These are phyloP conservation scores for Emergomyces orientalis DNA, from an alignment of 2,329 filamentous ascomycete species.

Conservation along the genomic window DNA sequence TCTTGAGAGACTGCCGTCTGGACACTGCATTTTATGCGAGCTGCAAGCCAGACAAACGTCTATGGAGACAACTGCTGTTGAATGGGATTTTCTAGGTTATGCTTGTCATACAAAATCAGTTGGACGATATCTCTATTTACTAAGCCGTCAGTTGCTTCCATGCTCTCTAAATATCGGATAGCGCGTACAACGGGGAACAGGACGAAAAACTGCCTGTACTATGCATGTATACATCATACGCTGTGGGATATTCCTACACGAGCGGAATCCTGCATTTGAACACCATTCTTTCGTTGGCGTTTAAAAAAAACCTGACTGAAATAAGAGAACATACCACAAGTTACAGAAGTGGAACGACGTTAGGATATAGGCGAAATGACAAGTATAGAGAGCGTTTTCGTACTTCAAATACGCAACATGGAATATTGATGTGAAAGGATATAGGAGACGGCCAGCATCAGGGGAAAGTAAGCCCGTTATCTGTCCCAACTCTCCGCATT, in stretches of 20 bases:
- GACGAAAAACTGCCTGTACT: neutral
- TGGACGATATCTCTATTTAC: neutral
- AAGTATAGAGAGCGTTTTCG: neutral
- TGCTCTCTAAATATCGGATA: neutral
- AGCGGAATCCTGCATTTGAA: neutral
- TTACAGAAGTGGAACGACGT: neutral
- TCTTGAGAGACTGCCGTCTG: neutral
- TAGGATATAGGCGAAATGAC: neutral
- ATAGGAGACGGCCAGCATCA: neutral
- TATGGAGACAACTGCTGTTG: neutral
- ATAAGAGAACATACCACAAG: conserved; percentile 3
- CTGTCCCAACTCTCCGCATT: neutral
- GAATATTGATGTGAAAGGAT: neutral
- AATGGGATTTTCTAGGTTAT: neutral
- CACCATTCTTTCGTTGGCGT: neutral
- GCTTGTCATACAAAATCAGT: neutral
- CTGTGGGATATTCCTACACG: neutral
- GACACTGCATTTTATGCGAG: neutral
- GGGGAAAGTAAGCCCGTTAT: neutral
- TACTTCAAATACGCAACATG: neutral
- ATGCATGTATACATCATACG: neutral
- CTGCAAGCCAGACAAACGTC: neutral
- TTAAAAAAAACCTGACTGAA: neutral
- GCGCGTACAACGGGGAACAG: neutral
- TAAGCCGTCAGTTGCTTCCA: neutral